phyloP scores from a whole-genome alignment of 768 basidiomycete genomes.

The Panellus pusillus region DNA sequence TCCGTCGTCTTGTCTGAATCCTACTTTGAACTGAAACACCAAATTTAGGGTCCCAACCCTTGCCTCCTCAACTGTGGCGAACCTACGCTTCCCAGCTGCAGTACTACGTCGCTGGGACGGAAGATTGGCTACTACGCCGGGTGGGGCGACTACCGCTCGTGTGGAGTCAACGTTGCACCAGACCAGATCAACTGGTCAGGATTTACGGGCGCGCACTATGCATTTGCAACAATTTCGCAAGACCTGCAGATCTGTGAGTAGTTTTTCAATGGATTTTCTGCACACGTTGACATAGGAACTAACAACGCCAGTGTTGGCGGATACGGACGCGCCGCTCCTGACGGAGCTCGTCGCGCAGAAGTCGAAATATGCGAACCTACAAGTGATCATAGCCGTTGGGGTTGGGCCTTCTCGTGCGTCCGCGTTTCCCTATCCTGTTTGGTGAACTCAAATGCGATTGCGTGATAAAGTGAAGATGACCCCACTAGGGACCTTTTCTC shows the following conservation, averaged over 20 bases:
- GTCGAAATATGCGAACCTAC: slow-evolving; percentile 1
- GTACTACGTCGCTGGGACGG: slow-evolving; percentile 1
- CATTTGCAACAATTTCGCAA: slow-evolving; percentile 24
- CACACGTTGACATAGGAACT: not conserved
- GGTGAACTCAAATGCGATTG: not conserved
- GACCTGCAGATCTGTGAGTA: slow-evolving; percentile 1
- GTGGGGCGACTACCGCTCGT: slow-evolving; percentile 20
- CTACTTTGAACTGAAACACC: not conserved
- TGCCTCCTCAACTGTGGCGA: slow-evolving; percentile 16
- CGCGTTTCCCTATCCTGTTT: not conserved
- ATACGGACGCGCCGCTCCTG: slow-evolving; percentile 12
- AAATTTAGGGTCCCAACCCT: slow-evolving; percentile 9
- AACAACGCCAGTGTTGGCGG: slow-evolving; percentile 15
- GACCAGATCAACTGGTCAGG: slow-evolving; percentile 19
- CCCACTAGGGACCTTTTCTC: slow-evolving; percentile 14
- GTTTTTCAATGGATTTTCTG: not conserved
- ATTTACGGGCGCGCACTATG: slow-evolving; percentile 20
- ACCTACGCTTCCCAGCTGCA: slow-evolving; percentile 15
- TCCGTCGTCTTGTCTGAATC: not conserved
- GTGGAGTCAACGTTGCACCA: slow-evolving; percentile 9
- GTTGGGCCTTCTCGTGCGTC: slow-evolving; percentile 22
- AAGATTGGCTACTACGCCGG: slow-evolving; percentile 27
- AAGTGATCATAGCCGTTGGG: slow-evolving; percentile 25
- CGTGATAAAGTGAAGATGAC: slow-evolving; percentile 2
- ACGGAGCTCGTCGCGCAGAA: slow-evolving; percentile 15